phyloP scores from a whole-genome alignment of 371 early-diverging fungal species.

The Mucor lusitanicus region DNA sequence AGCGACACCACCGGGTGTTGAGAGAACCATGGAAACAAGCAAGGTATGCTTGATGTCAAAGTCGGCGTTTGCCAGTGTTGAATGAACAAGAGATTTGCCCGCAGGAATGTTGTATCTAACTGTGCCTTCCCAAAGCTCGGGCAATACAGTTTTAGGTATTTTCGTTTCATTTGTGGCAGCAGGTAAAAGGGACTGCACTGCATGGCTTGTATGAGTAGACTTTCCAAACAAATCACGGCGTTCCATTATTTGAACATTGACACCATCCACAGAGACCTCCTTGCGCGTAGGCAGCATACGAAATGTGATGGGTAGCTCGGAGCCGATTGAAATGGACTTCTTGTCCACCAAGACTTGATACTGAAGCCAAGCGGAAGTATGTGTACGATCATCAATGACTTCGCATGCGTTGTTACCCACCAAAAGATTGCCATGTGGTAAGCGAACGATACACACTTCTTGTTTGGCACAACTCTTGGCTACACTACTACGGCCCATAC shows the following conservation, averaged over 20 bases:
- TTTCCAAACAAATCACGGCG: constrained; percentile 6
- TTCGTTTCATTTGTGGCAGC: not conserved
- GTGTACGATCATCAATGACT: constrained; percentile 12
- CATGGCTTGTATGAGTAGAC: constrained; percentile 5
- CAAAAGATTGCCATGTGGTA: constrained; percentile 5
- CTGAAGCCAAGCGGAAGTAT: constrained; percentile 10
- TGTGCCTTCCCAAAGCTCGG: constrained; percentile 12
- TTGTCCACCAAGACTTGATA: constrained; percentile 18
- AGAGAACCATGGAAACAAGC: constrained; percentile 11
- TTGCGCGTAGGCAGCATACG: not conserved
- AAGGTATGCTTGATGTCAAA: constrained; percentile 14
- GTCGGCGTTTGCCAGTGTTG: constrained; percentile 14
- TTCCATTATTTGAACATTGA: constrained; percentile 12
- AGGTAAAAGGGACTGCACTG: constrained; percentile 4
- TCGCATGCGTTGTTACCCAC: not conserved
- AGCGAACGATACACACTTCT: constrained; percentile 6
- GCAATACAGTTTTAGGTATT: not conserved
- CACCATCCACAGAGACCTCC: constrained; percentile 5
- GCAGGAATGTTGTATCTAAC: constrained; percentile 8
- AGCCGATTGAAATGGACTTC: constrained; percentile 18
- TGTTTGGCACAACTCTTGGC: not conserved
- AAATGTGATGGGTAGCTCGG: constrained; percentile 15
- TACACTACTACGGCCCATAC: not conserved
- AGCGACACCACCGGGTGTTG: not conserved
- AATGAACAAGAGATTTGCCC: constrained; percentile 7